These are phyloP conservation scores for Naganishia vaughanmartiniae DNA, from an alignment of 768 basidiomycete species.

Conservation along the genomic window DNA sequence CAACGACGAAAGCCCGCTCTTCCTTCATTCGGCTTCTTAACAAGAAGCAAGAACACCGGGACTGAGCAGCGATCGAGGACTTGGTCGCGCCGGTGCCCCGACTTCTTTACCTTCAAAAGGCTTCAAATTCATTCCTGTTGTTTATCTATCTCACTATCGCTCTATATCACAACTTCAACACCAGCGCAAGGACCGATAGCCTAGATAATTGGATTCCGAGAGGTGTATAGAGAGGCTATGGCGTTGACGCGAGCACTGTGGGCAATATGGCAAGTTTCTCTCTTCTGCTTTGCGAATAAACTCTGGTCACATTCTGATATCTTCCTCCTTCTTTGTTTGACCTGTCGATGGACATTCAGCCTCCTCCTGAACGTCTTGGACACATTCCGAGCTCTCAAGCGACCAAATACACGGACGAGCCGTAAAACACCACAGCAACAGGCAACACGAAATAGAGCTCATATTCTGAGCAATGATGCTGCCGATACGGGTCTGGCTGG, in stretches of 20 bases:
- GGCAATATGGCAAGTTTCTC: background rate
- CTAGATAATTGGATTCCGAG: background rate
- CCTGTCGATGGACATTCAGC: background rate
- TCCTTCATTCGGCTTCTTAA: too few relatives aligned
- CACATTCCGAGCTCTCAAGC: conserved; percentile 5
- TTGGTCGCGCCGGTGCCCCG: too few relatives aligned
- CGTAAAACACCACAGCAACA: background rate
- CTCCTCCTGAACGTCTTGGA: conserved; percentile 9
- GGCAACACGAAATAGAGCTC: background rate
- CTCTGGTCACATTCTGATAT: background rate
- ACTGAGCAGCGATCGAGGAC: too few relatives aligned
- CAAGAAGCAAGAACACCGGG: too few relatives aligned
- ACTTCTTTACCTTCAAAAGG: too few relatives aligned
- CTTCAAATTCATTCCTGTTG: too few relatives aligned
- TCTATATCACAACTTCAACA: too few relatives aligned
- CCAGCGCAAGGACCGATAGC: background rate
- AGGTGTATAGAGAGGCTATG: background rate
- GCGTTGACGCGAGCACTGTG: background rate
- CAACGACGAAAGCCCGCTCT: too few relatives aligned
- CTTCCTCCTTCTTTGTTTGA: background rate
- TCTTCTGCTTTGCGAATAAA: background rate
- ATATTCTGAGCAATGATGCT: background rate
- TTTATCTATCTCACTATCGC: too few relatives aligned
- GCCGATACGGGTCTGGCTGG: background rate
- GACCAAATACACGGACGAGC: background rate